These are phyloP conservation scores for Purpureocillium takamizusanense DNA, from an alignment of 2,329 filamentous ascomycete genomes.

Conservation along the genomic window DNA sequence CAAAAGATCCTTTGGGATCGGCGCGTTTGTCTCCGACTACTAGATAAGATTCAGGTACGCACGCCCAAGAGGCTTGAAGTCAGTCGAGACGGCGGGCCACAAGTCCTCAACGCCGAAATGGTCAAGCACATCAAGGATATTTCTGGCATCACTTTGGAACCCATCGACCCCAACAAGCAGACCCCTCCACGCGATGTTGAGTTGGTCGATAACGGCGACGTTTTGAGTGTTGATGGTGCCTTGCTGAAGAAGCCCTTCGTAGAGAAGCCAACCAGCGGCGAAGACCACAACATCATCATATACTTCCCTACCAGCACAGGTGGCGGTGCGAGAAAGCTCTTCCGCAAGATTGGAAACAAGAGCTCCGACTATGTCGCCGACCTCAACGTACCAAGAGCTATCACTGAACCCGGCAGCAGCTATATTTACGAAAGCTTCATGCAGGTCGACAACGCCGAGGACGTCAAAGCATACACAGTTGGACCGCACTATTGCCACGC, in stretches of 20 bases:
- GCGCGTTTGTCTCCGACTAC: slow-evolving; percentile 74
- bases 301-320: slow-evolving; percentile 86
- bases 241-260: slow-evolving; percentile 88
- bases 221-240: slow-evolving; percentile 76
- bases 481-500: slow-evolving; percentile 90
- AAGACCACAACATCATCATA: slow-evolving; percentile 98
- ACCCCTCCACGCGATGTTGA: slow-evolving; percentile 67
- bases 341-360: slow-evolving; percentile 97
- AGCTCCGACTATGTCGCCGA: slow-evolving; percentile 87
- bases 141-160: slow-evolving; percentile 67
- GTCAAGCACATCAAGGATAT: slow-evolving; percentile 71
- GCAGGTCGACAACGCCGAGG: slow-evolving; percentile 91
- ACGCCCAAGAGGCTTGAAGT: slow-evolving; percentile 86
- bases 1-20: slow-evolving; percentile 96
- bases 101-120: slow-evolving; percentile 67
- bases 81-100: slow-evolving; percentile 84
- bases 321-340: slow-evolving; percentile 83
- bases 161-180: slow-evolving; percentile 52
- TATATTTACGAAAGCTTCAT: slow-evolving; percentile 98
- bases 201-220: slow-evolving; percentile 83
- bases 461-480: slow-evolving; percentile 97
- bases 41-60: slow-evolving; percentile 83
- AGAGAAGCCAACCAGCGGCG: slow-evolving; percentile 95
- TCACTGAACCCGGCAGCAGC: slow-evolving; percentile 72
- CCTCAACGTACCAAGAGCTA: slow-evolving; percentile 66